Evolutionary conservation across 1,139 yeast genomes (phyloP).

Genomic region (Blastobotrys indianensis): DNA sequence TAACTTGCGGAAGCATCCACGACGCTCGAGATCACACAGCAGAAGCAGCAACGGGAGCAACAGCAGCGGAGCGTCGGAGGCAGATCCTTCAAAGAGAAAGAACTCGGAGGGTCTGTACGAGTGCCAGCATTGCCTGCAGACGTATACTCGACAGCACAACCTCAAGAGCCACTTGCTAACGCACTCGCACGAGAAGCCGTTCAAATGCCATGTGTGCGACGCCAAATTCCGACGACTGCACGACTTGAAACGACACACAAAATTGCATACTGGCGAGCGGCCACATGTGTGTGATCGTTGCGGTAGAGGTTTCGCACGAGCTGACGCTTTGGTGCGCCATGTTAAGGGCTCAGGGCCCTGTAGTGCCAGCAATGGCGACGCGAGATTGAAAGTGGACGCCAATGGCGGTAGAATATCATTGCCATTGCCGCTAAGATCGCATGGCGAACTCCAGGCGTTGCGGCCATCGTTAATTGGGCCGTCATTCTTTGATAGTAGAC

Average conservation of each 20-base stretch:
- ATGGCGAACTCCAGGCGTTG: conserved; percentile 4
- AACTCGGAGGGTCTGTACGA: conserved; percentile 1
- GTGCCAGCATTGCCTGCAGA: conserved; percentile 55
- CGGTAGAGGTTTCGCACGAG: conserved; percentile 63
- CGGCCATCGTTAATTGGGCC: conserved; percentile 20
- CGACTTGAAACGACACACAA: conserved; percentile 70
- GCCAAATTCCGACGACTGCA: conserved; percentile 64
- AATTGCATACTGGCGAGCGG: conserved; percentile 70
- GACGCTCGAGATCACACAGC: neutral
- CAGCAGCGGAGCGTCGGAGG: neutral
- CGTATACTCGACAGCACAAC: conserved; percentile 66
- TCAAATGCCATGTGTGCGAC: conserved; percentile 57
- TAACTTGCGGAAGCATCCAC: too few relatives aligned
- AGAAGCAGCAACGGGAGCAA: neutral
- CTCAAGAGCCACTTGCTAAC: conserved; percentile 67
- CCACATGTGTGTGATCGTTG: conserved; percentile 61
- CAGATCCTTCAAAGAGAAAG: too few relatives aligned
- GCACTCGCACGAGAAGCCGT: conserved; percentile 64
- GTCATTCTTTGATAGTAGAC: conserved; percentile 9
- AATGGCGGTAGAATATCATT: neutral
- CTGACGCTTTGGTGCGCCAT: conserved; percentile 70
- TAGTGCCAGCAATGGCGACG: conserved; percentile 12
- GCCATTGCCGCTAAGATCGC: conserved; percentile 7
- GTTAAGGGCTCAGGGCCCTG: conserved; percentile 39
- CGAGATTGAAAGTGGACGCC: conserved; percentile 1